phyloP scores from a whole-genome alignment of 306 rosid species.

The Prunus mongolica region DNA sequence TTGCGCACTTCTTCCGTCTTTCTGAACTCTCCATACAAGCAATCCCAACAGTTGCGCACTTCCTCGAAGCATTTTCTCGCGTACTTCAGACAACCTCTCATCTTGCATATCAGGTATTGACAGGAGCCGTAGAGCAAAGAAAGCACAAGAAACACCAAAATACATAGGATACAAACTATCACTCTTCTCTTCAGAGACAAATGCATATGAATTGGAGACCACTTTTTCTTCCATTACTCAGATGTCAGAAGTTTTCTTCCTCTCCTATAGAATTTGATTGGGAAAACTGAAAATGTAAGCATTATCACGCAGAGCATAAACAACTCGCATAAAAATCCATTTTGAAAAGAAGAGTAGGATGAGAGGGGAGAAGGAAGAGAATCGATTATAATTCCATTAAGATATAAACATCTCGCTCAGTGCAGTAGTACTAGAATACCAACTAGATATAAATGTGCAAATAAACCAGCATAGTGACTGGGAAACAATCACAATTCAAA shows the following conservation, averaged over 20 bases:
- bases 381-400: neutral
- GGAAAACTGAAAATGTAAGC: slow-evolving; percentile 20
- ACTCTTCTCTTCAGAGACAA: slow-evolving; percentile 38
- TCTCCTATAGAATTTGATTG: slow-evolving; percentile 24
- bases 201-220: slow-evolving; percentile 26
- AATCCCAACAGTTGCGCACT: slow-evolving; percentile 83
- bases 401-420: too few relatives aligned
- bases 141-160: slow-evolving; percentile 88
- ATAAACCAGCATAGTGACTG: slow-evolving; percentile 16
- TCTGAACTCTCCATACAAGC: slow-evolving; percentile 74
- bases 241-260: slow-evolving; percentile 17
- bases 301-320: neutral
- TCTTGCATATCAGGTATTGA: slow-evolving; percentile 44
- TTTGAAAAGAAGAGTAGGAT: neutral
- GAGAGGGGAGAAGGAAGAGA: neutral
- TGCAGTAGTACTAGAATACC: neutral
- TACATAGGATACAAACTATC: slow-evolving; percentile 63
- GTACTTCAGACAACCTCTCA: slow-evolving; percentile 50
- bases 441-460: neutral
- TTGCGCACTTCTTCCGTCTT: slow-evolving; percentile 30
- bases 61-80: slow-evolving; percentile 73
- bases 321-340: slow-evolving; percentile 9
- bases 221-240: slow-evolving; percentile 61
- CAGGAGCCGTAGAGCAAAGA: slow-evolving; percentile 64
- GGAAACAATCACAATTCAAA: slow-evolving; percentile 22